Conservation (phyloP, 306 rosid genomes). For the Trifolium pratense region DNA sequence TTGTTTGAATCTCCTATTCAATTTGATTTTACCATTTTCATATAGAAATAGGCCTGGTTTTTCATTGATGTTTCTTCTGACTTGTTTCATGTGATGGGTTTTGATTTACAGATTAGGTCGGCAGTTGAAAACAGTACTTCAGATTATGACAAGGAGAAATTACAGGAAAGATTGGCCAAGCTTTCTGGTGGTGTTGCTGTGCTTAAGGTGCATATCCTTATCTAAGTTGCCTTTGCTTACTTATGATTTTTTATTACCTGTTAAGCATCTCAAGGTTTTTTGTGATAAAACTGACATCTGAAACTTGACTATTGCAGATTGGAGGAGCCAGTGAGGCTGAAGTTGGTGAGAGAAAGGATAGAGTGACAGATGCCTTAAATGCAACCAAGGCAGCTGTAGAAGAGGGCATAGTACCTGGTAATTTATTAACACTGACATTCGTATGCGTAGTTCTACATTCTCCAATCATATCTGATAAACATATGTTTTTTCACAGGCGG, state of each 20-base stretch:
- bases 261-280: background rate
- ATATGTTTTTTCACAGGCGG: conserved; percentile 58
- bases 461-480: background rate
- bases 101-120: conserved; percentile 69
- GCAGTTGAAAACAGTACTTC: conserved; percentile 81
- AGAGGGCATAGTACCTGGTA: conserved; percentile 95
- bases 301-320: conserved; percentile 53
- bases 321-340: conserved; percentile 99
- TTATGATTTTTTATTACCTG: background rate
- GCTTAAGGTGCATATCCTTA: conserved; percentile 60
- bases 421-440: background rate
- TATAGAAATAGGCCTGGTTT: background rate
- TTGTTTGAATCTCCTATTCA: conserved; percentile 24
- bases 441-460: conserved; percentile 1
- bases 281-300: conserved; percentile 20
- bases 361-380: conserved; percentile 95
- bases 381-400: conserved; percentile 98
- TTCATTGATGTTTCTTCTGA: conserved; percentile 11
- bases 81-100: conserved; percentile 8
- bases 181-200: conserved; percentile 99
- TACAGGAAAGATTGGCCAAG: conserved; percentile 92
- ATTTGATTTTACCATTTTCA: conserved; percentile 19
- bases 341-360: conserved; percentile 94
- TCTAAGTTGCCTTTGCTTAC: background rate
- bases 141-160: conserved; percentile 93